Percentiles rank a stretch among this genome's conserved stretches.
Conservation (phyloP, 441 rosid species). For the Capsella rubella region DNA sequence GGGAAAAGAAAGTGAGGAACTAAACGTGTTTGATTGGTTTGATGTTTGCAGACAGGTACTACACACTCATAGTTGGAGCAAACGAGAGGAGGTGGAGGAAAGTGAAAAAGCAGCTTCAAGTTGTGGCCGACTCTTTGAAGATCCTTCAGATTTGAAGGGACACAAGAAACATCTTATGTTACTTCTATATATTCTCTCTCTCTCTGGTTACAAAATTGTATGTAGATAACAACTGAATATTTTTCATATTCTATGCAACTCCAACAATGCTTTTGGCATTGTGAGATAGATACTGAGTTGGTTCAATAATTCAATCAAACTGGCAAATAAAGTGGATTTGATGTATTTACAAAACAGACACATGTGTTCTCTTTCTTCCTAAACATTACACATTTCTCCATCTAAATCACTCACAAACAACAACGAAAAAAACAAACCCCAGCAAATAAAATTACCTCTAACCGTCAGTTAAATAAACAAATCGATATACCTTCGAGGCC, state of each 20-base stretch:
- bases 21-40: neutral
- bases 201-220: neutral
- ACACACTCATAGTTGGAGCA: slow-evolving; percentile 87
- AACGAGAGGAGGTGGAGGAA: slow-evolving; percentile 88
- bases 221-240: slow-evolving; percentile 9
- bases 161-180: slow-evolving; percentile 20
- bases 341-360: slow-evolving; percentile 42
- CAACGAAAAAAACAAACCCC: slow-evolving; percentile 28
- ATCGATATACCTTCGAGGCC: slow-evolving; percentile 65
- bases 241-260: neutral
- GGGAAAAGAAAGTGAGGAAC: neutral
- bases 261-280: slow-evolving; percentile 12
- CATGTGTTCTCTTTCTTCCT: slow-evolving; percentile 11
- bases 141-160: slow-evolving; percentile 59
- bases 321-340: slow-evolving; percentile 37
- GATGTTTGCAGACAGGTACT: slow-evolving; percentile 66
- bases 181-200: neutral
- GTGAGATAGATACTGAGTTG: neutral
- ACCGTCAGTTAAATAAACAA: slow-evolving; percentile 58
- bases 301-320: slow-evolving; percentile 34
- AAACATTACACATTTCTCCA: slow-evolving; percentile 44
- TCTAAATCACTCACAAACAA: slow-evolving; percentile 35
- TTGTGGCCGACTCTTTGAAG: slow-evolving; percentile 90
- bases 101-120: slow-evolving; percentile 70
- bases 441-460: slow-evolving; percentile 25